Conservation (phyloP, 108 stramenopile genomes). For the Chaetoceros tenuissimus region DNA sequence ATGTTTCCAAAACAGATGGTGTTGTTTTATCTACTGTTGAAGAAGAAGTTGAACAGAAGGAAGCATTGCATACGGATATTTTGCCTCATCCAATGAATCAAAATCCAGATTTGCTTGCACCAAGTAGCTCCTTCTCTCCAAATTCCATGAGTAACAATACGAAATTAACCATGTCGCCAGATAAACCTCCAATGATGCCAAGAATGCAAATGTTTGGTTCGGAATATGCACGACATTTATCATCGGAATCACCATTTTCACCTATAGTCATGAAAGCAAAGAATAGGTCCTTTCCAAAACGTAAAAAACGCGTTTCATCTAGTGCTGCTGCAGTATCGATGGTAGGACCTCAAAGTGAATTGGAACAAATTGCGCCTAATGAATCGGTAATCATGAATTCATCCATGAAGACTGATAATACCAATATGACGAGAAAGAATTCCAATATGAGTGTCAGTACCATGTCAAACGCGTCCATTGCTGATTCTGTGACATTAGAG, state of each 20-base stretch:
- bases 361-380: slow-evolving; percentile 11
- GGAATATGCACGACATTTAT: slow-evolving; percentile 76
- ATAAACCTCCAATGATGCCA: slow-evolving; percentile 8
- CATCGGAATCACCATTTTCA: slow-evolving; percentile 9
- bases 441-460: neutral
- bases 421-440: slow-evolving; percentile 4
- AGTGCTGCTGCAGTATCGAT: neutral
- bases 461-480: neutral
- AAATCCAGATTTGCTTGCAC: neutral
- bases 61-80: neutral
- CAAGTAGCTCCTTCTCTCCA: neutral
- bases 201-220: slow-evolving; percentile 77
- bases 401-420: slow-evolving; percentile 1
- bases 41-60: slow-evolving; percentile 5
- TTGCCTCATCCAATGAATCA: neutral
- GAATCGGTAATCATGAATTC: slow-evolving; percentile 3
- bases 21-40: slow-evolving; percentile 3
- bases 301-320: neutral
- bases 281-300: neutral
- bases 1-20: neutral
- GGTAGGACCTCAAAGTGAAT: neutral
- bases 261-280: neutral
- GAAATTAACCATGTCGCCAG: slow-evolving; percentile 1
- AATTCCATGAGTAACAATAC: slow-evolving; percentile 2
- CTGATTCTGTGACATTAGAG: slow-evolving; percentile 27